Base-by-base conservation (phyloP, 2,329 filamentous ascomycete species). In the Penicillium sp. region DNA sequence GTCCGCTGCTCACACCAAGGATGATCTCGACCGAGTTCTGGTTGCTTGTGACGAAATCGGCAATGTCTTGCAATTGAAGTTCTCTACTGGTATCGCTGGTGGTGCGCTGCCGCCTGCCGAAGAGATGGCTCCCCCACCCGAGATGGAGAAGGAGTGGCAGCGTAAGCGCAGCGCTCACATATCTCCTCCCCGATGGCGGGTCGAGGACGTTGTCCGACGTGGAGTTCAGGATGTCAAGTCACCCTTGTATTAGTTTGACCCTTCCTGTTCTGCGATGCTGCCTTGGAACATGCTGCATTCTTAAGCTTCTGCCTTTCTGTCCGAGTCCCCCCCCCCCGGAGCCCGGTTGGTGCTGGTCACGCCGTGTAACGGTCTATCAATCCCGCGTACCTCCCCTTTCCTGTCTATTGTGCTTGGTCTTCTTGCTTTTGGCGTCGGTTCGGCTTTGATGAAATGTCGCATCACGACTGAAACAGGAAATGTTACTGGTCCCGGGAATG, bases 1-100 rank as follows among this genome's bases (percentile, higher is more conserved):
- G 52, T 96, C 92, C 3, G 88, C 95, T 2, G 91, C 95, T 1
- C 95, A 99, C 80, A 99, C 96, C 77, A 99, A 99, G 81, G 95
- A 99, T 50, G 95, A 99, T 73, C 84, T 99, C 68, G 95, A 99
- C 75, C 87, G 93, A 48, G 80, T 99, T 57, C 80, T 99, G 50
- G 83, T 86, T 5, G 95, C 95, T 16, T 98, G 93, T 69, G 91
- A 98, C 70, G 90, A 98, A 75, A 87, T 97, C 55, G 93, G 93
- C 56, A 91, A 96, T 63, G 84, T 96, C 22, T 80, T 99, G 55
- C 93, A 98, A 76, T 83, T 99, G 72, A 98, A 97, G 79, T 97
- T 96, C 78, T 96, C 92, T n/a, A 96, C 90, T 14, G 95, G 95
- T 64, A 86, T 97, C 68, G 93, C 95, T 13, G 95, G 95, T 63